These are phyloP conservation scores for Metarhizium rileyi DNA, from an alignment of 2,329 filamentous ascomycete species.

Conservation along the genomic window DNA sequence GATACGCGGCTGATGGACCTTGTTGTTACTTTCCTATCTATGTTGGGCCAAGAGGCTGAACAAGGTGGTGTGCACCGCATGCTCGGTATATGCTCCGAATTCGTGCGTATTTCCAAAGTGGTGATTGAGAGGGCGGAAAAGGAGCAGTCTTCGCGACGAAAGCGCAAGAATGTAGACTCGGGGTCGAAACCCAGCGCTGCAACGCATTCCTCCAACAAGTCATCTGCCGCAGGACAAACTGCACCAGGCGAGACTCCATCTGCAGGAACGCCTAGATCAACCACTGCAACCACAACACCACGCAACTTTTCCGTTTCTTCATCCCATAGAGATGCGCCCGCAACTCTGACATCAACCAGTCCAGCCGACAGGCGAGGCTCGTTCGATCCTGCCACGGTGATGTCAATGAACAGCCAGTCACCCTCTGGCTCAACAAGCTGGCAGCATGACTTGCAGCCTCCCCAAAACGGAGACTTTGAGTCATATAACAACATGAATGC, in stretches of 20 bases:
- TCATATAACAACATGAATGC: constrained; percentile 36
- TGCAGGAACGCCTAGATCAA: constrained; percentile 6
- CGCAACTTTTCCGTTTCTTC: constrained; percentile 5
- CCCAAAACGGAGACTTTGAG: constrained; percentile 30
- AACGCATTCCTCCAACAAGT: neutral
- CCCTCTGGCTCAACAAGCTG: constrained; percentile 37
- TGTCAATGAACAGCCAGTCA: constrained; percentile 29
- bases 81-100: constrained; percentile 90
- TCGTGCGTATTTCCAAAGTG: constrained; percentile 84
- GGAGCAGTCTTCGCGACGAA: constrained; percentile 68
- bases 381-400: constrained; percentile 12
- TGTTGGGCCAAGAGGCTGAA: constrained; percentile 79
- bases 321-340: constrained; percentile 6
- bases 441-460: constrained; percentile 34
- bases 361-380: constrained; percentile 15
- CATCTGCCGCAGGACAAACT: neutral
- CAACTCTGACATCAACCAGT: constrained; percentile 19
- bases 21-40: constrained; percentile 85
- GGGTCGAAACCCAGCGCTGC: constrained; percentile 9
- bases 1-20: constrained; percentile 87
- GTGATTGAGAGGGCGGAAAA: constrained; percentile 88
- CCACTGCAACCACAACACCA: constrained; percentile 1
- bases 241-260: neutral
- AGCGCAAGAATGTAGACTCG: constrained; percentile 64
- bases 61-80: constrained; percentile 89